A percentile compares a stretch with the other conserved stretches of the same genome.
Conservation (phyloP, 1,284 basidiomycete genomes). For the Abortiporus biennis region DNA sequence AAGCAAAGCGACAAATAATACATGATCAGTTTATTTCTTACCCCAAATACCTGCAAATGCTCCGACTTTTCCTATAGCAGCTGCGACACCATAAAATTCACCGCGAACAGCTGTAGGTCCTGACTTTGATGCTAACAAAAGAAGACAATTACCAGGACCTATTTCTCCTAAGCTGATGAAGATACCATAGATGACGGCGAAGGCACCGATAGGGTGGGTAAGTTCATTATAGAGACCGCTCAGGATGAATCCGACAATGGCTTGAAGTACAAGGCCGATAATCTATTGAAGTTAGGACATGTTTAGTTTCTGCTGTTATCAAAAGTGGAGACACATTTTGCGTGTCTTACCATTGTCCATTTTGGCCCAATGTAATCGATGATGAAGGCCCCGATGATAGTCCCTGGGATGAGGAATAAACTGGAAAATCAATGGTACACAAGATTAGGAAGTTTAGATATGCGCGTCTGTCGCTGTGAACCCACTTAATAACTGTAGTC, state of each 20-base stretch:
- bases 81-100: constrained; percentile 81
- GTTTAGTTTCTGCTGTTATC: background rate
- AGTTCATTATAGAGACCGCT: constrained; percentile 67
- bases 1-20: background rate
- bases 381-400: constrained; percentile 71
- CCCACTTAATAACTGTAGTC: constrained; percentile 73
- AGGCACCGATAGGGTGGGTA: constrained; percentile 65
- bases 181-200: constrained; percentile 86
- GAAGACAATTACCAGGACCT: constrained; percentile 76
- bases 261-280: constrained; percentile 61
- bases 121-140: constrained; percentile 76
- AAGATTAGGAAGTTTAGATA: background rate
- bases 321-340: background rate
- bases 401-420: constrained; percentile 77
- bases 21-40: background rate
- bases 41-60: constrained; percentile 79
- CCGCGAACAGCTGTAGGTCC: constrained; percentile 84
- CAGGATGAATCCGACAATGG: constrained; percentile 79
- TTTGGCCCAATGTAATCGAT: constrained; percentile 75
- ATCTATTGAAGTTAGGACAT: constrained; percentile 38
- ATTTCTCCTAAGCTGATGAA: constrained; percentile 86
- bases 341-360: constrained; percentile 56
- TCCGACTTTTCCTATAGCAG: constrained; percentile 87
- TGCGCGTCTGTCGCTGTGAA: constrained; percentile 3
- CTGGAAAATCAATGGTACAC: constrained; percentile 25